phyloP scores from a whole-genome alignment of 2,329 filamentous ascomycete species.

The Trichophyton mentagrophytes region DNA sequence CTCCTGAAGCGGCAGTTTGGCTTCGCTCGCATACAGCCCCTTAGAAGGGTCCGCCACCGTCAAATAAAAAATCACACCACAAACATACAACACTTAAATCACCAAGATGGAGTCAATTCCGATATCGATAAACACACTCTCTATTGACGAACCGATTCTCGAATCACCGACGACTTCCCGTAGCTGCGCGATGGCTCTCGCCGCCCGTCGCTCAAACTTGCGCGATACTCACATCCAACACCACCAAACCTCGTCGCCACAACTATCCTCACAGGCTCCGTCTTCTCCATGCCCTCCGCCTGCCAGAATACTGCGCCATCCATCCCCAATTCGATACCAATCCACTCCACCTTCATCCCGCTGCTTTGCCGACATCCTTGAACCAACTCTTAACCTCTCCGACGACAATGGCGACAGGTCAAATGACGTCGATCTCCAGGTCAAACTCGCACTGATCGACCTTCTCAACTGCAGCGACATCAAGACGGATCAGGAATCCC shows the following conservation, averaged over 20 bases:
- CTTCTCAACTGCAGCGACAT: slow-evolving; percentile 13
- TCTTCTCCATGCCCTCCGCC: slow-evolving; percentile 6
- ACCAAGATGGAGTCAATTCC: not conserved
- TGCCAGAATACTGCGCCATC: slow-evolving; percentile 8
- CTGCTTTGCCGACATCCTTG: slow-evolving; percentile 2
- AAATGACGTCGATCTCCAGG: slow-evolving; percentile 13
- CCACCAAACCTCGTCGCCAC: slow-evolving; percentile 5
- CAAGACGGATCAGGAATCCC: slow-evolving; percentile 13
- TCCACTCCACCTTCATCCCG: slow-evolving; percentile 12
- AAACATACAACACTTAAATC: not conserved
- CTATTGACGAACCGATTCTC: not conserved
- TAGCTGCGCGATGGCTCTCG: not conserved
- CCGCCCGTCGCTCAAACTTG: not conserved
- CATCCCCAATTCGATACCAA: slow-evolving; percentile 8
- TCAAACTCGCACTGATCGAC: slow-evolving; percentile 14
- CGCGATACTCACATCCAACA: not conserved
- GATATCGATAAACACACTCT: not conserved
- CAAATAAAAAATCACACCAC: not conserved
- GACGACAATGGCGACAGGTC: slow-evolving; percentile 9
- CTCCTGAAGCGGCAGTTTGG: not conserved
- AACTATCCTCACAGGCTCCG: not conserved
- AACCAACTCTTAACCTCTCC: slow-evolving; percentile 3
- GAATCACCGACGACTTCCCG: not conserved
- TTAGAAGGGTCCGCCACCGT: not conserved
- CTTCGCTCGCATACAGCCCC: not conserved